Base-by-base conservation (phyloP, 2,329 filamentous ascomycete genomes). In the Aspergillus costaricaensis region DNA sequence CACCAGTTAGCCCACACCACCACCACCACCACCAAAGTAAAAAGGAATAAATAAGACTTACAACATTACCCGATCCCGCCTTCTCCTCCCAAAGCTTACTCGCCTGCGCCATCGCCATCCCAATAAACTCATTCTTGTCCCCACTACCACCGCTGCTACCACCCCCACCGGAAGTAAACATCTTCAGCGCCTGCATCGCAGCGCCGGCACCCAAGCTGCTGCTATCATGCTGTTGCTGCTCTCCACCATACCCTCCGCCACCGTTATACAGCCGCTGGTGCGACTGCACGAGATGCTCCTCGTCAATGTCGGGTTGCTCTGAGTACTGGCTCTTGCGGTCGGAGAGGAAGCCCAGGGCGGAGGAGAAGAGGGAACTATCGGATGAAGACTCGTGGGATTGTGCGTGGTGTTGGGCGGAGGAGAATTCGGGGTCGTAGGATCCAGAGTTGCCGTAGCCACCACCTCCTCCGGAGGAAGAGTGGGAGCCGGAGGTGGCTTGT, bases 71-170 rank as follows among this genome's bases (percentile, higher is more conserved):
- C 70, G 81, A 75, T 12, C 76, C 73, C 61, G 77, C 77, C 76
- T 88, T 85, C 77, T 87, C 75, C 67, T 88, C 85, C 74, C 87
- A 88, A 62, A 93, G 81, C 82, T 93, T 92, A 71, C 88, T 88
- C 36, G 92, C 93, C 80, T 97, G 90, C 8, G 85, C 87, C 91
- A 97, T 93, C 47, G 93, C 93, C 74, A 96, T 81, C 4, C 89
- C 91, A 64, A 96, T 85, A 71, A 96, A 91, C 63, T 89, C 85
- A 74, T 89, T 91, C 82, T 96, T 88, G 67, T 86, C 86, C 10
- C 32, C 32, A n/a, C n/a, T n/a, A n/a, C n/a, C n/a, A 8, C 77
- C 74, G 41, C 76, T 75, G 1, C 70, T 71, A 5, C 66, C 57
- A 19, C 72, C 63, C 59, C 79, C 75, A 21, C 86, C 83, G 51